A percentile compares a stretch with the other conserved stretches of the same genome.
phyloP scores from a whole-genome alignment of 228 moss, liverwort and hornwort species.

The Sphagnum magellanicum region DNA sequence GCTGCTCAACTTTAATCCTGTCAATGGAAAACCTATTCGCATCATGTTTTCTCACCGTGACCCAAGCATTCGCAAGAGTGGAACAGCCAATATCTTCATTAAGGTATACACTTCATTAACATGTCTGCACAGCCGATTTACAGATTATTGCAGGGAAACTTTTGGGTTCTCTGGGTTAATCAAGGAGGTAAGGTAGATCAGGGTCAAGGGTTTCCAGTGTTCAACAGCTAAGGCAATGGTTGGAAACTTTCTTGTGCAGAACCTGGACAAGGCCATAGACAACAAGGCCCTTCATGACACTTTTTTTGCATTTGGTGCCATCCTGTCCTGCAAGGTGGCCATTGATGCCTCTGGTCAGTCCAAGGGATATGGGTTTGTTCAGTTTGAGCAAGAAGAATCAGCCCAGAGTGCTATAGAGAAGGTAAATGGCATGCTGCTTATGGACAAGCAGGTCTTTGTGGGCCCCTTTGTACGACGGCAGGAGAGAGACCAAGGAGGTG shows the following conservation, averaged over 20 bases:
- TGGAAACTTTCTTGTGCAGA: constrained; percentile 25
- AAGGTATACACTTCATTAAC: constrained; percentile 21
- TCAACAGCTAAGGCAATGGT: not conserved
- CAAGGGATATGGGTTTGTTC: constrained; percentile 63
- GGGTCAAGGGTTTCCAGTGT: too few species aligned
- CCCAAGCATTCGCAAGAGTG: constrained; percentile 35
- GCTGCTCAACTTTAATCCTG: constrained; percentile 48
- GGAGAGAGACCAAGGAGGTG: constrained; percentile 5
- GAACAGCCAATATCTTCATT: constrained; percentile 66
- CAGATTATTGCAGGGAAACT: too few species aligned
- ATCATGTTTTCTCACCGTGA: constrained; percentile 70
- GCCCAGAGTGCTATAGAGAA: constrained; percentile 52
- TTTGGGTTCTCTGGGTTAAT: too few species aligned
- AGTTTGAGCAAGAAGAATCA: constrained; percentile 64
- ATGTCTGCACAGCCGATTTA: too few species aligned
- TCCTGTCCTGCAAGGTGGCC: constrained; percentile 70
- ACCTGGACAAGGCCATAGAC: constrained; percentile 61
- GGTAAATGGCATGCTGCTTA: constrained; percentile 34
- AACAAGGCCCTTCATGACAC: constrained; percentile 50
- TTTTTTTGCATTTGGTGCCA: constrained; percentile 46
- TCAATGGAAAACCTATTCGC: constrained; percentile 57
- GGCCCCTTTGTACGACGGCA: constrained; percentile 25
- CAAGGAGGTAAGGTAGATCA: too few species aligned
- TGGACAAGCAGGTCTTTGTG: constrained; percentile 22
- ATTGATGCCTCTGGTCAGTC: constrained; percentile 40